Evolutionary conservation across 495 filamentous ascomycete genomes (phyloP).

Genomic region (Cenococcum geophilum): DNA sequence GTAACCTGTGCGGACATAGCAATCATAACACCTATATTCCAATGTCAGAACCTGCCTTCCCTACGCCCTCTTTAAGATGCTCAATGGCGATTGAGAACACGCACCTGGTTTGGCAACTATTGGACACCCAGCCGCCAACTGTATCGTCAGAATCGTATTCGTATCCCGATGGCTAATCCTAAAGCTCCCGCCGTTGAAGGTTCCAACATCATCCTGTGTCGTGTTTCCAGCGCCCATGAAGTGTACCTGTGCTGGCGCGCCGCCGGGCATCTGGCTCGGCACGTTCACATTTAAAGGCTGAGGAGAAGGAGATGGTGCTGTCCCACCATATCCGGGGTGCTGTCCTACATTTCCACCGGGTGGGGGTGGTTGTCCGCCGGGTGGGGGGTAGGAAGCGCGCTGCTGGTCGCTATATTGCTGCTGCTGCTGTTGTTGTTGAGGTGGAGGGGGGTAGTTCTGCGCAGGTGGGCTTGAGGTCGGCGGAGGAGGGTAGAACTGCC

Average conservation of each 20-base stretch:
- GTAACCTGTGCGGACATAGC: conserved; percentile 87
- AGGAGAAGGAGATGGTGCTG: conserved; percentile 12
- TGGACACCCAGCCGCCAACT: conserved; percentile 84
- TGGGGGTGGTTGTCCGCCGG: conserved; percentile 24
- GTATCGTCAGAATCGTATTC: conserved; percentile 83
- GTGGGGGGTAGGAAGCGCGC: conserved; percentile 17
- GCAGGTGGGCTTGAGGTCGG: conserved; percentile 25
- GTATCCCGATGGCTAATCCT: conserved; percentile 87
- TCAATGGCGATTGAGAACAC: conserved; percentile 10
- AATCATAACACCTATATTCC: conserved; percentile 68
- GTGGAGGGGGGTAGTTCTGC: conserved; percentile 20
- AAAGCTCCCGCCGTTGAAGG: conserved; percentile 93
- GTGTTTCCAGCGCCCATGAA: conserved; percentile 54
- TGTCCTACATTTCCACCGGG: conserved; percentile 25
- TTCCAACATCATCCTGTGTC: conserved; percentile 74
- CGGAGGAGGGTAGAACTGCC: conserved; percentile 34
- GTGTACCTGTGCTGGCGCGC: conserved; percentile 47
- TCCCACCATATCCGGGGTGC: neutral
- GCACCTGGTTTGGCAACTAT: conserved; percentile 72
- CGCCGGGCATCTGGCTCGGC: conserved; percentile 35
- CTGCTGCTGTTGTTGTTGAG: conserved; percentile 25
- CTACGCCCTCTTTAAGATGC: neutral
- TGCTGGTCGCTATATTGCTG: conserved; percentile 22
- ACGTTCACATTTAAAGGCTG: conserved; percentile 25
- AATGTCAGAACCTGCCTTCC: neutral